Percentiles rank a stretch among this genome's conserved stretches.
phyloP scores from a whole-genome alignment of 768 basidiomycete species.

The Kwoniella heveanensis region DNA sequence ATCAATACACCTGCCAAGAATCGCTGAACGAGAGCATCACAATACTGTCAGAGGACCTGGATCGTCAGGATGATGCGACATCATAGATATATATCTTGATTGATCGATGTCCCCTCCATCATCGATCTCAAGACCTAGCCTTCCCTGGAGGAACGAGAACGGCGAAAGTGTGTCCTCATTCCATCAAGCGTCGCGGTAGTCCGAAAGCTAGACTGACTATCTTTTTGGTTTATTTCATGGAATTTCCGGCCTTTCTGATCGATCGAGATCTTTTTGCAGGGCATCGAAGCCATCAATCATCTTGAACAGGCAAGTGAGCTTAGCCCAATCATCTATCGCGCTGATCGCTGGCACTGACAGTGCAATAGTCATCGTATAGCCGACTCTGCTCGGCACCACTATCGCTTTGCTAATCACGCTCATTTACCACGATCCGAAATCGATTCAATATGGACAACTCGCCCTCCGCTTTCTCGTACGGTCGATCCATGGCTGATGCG shows the following conservation, averaged over 20 bases:
- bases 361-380: too few species aligned
- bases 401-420: neutral
- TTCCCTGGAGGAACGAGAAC: conserved; percentile 16
- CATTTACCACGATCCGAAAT: neutral
- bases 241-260: neutral
- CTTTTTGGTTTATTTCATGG: neutral
- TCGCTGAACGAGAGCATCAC: neutral
- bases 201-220: neutral
- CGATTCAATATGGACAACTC: neutral
- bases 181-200: neutral
- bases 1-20: neutral
- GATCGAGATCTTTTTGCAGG: too few species aligned
- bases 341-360: too few species aligned
- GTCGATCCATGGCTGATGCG: neutral
- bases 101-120: neutral
- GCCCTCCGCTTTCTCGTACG: neutral
- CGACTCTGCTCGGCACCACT: neutral
- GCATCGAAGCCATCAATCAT: too few species aligned
- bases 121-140: neutral
- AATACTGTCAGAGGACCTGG: neutral
- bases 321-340: too few species aligned
- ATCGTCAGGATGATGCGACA: neutral
- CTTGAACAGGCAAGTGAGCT: too few species aligned
- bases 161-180: neutral
- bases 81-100: neutral